A percentile compares a stretch with the other conserved stretches of the same genome.
Conservation (phyloP, 352 stramenopile species). For the Ophiocytium majus region DNA sequence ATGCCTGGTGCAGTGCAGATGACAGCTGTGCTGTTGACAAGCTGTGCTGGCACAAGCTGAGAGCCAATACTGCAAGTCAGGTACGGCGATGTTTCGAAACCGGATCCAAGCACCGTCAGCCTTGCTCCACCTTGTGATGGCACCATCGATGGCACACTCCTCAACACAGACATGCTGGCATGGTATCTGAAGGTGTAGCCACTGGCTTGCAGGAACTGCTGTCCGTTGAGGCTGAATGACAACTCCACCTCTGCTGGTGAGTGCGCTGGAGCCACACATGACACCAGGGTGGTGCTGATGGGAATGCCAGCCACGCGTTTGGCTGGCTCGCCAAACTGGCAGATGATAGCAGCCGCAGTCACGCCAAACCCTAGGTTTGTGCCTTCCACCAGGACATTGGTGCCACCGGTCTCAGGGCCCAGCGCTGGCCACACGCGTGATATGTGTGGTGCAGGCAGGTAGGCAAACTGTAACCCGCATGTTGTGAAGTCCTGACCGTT, state of each 20-base stretch:
- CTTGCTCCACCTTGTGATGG: not conserved
- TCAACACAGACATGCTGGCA: not conserved
- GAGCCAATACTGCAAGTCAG: not conserved
- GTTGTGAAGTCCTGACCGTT: not conserved
- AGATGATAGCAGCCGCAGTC: not conserved
- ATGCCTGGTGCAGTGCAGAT: not conserved
- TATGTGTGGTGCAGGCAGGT: not conserved
- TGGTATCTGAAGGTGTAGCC: not conserved
- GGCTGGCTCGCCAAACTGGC: not conserved
- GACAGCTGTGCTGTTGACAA: not conserved
- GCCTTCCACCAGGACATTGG: not conserved
- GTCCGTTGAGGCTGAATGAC: not conserved
- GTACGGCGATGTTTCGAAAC: not conserved
- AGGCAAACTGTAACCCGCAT: not conserved
- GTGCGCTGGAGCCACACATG: not conserved
- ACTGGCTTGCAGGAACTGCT: not conserved
- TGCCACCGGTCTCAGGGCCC: not conserved
- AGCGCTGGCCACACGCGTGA: not conserved
- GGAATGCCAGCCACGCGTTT: not conserved
- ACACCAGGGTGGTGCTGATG: not conserved
- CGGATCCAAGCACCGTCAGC: not conserved
- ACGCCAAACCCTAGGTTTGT: not conserved
- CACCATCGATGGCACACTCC: not conserved
- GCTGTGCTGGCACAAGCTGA: not conserved
- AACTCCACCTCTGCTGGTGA: not conserved